phyloP scores from a whole-genome alignment of 2,329 filamentous ascomycete genomes.

The Ascochyta koolunga region DNA sequence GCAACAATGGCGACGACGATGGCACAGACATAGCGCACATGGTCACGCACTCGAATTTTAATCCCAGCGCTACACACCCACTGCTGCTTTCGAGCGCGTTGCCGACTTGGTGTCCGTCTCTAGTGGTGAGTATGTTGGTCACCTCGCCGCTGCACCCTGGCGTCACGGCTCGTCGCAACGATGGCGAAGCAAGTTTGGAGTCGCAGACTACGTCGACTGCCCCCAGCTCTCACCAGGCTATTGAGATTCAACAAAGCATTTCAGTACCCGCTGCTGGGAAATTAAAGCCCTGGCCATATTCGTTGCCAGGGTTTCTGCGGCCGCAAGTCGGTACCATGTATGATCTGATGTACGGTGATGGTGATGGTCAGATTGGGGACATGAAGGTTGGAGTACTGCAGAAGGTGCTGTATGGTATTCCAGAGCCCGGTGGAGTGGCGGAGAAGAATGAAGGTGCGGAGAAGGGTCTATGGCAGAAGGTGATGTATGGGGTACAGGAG shows the following conservation, averaged over 20 bases:
- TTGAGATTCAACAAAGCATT: neutral
- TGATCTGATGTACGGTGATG: slow-evolving; percentile 1
- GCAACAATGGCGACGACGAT: neutral
- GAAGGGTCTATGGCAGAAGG: neutral
- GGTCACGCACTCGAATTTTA: slow-evolving; percentile 10
- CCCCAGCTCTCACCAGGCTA: neutral
- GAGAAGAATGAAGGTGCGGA: neutral
- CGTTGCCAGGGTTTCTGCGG: slow-evolving; percentile 14
- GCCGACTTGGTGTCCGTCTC: neutral
- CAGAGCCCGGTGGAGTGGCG: slow-evolving; percentile 9
- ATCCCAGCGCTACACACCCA: slow-evolving; percentile 11
- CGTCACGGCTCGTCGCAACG: no score
- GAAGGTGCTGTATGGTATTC: slow-evolving; percentile 8
- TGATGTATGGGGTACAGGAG: neutral
- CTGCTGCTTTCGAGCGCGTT: slow-evolving; percentile 5
- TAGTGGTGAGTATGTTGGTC: no score
- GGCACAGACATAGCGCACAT: neutral
- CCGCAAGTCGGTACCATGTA: slow-evolving; percentile 23
- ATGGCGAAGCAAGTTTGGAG: neutral
- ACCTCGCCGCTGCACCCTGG: no score
- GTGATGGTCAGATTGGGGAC: neutral
- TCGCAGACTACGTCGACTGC: neutral
- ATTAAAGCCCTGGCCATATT: neutral
- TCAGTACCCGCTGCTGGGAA: neutral
- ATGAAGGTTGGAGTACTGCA: neutral